Conservation (phyloP, 1,284 basidiomycete species). For the Ustilago trichophora region DNA sequence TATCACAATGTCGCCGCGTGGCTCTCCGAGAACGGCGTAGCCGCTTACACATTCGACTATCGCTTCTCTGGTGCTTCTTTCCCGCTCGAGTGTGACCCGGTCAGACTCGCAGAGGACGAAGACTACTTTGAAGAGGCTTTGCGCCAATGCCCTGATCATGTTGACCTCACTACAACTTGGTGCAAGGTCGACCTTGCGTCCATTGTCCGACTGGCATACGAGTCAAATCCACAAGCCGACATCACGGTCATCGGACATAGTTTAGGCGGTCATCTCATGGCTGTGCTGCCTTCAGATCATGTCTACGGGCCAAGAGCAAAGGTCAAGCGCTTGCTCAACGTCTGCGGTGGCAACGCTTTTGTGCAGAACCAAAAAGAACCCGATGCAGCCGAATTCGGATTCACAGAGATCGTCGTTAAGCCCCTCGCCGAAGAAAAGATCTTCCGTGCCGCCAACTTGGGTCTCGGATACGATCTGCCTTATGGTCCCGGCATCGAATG, state of each 20-base stretch:
- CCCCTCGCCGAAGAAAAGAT: constrained; percentile 50
- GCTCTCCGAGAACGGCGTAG: constrained; percentile 48
- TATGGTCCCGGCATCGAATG: constrained; percentile 53
- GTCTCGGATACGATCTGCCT: constrained; percentile 55
- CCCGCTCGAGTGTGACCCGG: constrained; percentile 36
- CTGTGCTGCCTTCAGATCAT: constrained; percentile 28
- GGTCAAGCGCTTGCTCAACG: constrained; percentile 46
- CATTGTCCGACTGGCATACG: constrained; percentile 37
- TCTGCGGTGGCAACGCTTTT: constrained; percentile 56
- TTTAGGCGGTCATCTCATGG: constrained; percentile 53
- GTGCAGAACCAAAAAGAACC: constrained; percentile 46
- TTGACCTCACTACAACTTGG: constrained; percentile 55
- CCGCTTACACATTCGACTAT: constrained; percentile 55
- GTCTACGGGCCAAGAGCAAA: constrained; percentile 43
- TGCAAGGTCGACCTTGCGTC: constrained; percentile 48
- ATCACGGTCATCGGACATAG: constrained; percentile 51
- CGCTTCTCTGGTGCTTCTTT: constrained; percentile 51
- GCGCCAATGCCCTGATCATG: constrained; percentile 27
- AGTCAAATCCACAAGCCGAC: constrained; percentile 30
- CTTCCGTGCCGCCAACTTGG: constrained; percentile 46
- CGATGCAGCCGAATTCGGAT: constrained; percentile 45
- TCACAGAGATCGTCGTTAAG: constrained; percentile 47
- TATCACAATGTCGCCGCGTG: constrained; percentile 51
- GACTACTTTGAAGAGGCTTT: constrained; percentile 48
- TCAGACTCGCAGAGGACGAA: constrained; percentile 41